Base-by-base conservation (phyloP, 2,329 filamentous ascomycete species). In the Talaromyces sp. region DNA sequence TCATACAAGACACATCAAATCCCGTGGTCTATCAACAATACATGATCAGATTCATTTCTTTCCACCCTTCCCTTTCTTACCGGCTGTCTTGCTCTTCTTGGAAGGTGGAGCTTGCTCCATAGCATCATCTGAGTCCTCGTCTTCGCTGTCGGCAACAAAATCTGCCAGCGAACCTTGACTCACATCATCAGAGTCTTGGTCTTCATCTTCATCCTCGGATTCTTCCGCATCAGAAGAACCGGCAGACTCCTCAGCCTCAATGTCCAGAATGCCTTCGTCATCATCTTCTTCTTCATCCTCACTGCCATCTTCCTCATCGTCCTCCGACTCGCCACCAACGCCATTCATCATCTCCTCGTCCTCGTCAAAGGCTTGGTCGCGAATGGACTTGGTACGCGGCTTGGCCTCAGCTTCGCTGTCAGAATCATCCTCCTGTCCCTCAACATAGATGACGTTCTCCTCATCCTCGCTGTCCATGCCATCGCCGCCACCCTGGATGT, bases 391-490 rank as follows among this genome's bases (percentile, higher is more conserved):
- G 62, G 56, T 72, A 59, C 59, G 70, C 58, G 62, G 69, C 50
- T 73, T 69, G 16, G 60, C 63, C 37, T 70, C 70, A 41, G 66
- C 68, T 42, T 69, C 70, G 17, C 71, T 69, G 22, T 75, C 72
- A 11, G 75, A 79, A 17, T 82, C 78, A 29, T 86, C 82, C 27
- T 88, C 86, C 64, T 91, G 83, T 1, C 90, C 91, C 70, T 97
- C 92, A 2, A 97, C 89, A 69, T 94, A 96, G 47, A 96, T 87
- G 4, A 95, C 81, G 17, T 82, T 85, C n/a, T 85, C 84, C 58
- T 90, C 86, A 35, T 87, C 86, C 7, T 88, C 73, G 39, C 75
- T 74, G 19, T 73, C 71, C 62, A 70, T 57, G n/a, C 64, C 65
- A 43, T 73, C 67, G 13, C 66, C 64, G 4, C 71, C 69, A 44